Conservation (phyloP, 1,139 yeast genomes). For the Pneumocystis sp. region DNA sequence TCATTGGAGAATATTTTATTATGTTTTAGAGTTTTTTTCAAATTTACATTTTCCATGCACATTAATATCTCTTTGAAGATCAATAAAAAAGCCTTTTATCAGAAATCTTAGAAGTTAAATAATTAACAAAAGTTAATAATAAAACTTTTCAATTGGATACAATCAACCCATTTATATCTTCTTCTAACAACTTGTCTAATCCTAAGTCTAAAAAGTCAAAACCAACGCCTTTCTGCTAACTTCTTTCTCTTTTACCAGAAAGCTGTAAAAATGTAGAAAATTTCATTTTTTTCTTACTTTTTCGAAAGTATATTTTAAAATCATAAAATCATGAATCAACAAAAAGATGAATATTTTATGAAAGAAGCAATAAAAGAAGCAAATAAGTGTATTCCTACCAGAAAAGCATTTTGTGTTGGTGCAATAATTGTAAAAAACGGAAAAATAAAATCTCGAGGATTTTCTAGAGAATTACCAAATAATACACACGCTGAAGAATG, state of each 20-base stretch:
- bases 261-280: not conserved
- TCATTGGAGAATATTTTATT: not conserved
- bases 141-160: not conserved
- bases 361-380: conserved; percentile 63
- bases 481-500: conserved; percentile 98
- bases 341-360: conserved; percentile 28
- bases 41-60: not conserved
- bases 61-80: not conserved
- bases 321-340: not conserved
- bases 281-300: not conserved
- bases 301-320: not conserved
- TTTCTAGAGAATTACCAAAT: conserved; percentile 80
- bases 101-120: not conserved
- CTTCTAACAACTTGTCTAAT: not conserved
- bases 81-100: not conserved
- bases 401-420: conserved; percentile 87
- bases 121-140: not conserved
- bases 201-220: not conserved
- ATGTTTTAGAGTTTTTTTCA: not conserved
- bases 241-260: not conserved
- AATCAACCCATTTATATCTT: not conserved
- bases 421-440: conserved; percentile 59
- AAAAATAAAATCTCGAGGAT: conserved; percentile 59
- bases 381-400: conserved; percentile 62
- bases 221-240: not conserved